phyloP scores from a whole-genome alignment of 345 rosid species.

The Odontarrhena argentea region DNA sequence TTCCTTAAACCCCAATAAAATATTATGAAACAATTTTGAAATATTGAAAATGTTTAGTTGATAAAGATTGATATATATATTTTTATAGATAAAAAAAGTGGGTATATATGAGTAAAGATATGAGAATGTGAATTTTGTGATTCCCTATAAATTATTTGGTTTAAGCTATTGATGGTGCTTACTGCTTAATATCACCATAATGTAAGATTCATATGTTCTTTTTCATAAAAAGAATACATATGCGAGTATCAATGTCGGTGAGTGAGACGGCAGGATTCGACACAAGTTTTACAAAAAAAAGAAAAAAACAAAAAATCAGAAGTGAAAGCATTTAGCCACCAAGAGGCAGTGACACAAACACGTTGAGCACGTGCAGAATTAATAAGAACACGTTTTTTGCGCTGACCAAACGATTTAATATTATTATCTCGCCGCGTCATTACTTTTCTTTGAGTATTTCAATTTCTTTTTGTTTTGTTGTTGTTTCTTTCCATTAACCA shows the following conservation, averaged over 20 bases:
- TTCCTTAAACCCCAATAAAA: too few relatives aligned
- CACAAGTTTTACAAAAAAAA: background rate
- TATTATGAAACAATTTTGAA: too few relatives aligned
- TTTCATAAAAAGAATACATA: background rate
- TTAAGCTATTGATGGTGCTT: too few relatives aligned
- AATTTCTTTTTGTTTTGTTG: background rate
- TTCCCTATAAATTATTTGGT: too few relatives aligned
- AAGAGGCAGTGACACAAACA: constrained; percentile 4
- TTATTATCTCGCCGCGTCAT: constrained; percentile 19
- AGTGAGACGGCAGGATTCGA: constrained; percentile 9
- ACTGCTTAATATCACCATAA: too few relatives aligned
- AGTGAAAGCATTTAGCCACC: constrained; percentile 9
- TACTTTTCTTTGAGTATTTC: constrained; percentile 14
- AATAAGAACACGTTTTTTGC: constrained; percentile 32
- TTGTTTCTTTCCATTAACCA: constrained; percentile 11
- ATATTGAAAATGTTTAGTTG: too few relatives aligned
- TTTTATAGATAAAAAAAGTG: too few relatives aligned
- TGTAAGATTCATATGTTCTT: too few relatives aligned
- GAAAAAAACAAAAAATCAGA: background rate
- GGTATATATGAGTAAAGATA: too few relatives aligned
- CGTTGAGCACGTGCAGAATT: constrained; percentile 24
- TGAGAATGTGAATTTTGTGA: too few relatives aligned
- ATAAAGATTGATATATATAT: too few relatives aligned
- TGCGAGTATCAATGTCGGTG: background rate
- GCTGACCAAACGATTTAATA: constrained; percentile 20